phyloP scores from a whole-genome alignment of 2,329 filamentous ascomycete genomes.

The Scedosporium aurantiacum region DNA sequence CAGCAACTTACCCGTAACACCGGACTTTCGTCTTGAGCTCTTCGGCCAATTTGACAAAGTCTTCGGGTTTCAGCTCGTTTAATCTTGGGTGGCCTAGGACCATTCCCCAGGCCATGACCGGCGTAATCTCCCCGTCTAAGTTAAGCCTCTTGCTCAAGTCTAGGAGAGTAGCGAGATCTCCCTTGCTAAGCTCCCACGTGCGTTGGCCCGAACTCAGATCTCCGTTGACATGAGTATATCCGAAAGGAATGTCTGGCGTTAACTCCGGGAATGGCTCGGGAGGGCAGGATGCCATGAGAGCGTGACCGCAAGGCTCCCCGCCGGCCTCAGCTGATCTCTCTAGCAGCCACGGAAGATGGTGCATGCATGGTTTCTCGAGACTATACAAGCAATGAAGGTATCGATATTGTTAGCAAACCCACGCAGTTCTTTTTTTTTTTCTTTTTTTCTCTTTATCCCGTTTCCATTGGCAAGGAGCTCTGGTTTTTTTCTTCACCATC shows the following conservation, averaged over 20 bases:
- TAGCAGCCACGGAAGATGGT: conserved; percentile 73
- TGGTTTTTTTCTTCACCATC: neutral
- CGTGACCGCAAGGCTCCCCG: conserved; percentile 71
- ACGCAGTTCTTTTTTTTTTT: conserved; percentile 12
- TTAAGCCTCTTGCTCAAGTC: conserved; percentile 75
- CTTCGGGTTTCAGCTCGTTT: conserved; percentile 49
- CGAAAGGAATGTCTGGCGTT: conserved; percentile 41
- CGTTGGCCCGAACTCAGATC: conserved; percentile 33
- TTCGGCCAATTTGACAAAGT: conserved; percentile 61
- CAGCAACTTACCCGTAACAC: conserved; percentile 76
- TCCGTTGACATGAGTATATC: conserved; percentile 27
- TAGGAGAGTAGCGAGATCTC: conserved; percentile 68
- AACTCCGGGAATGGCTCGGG: conserved; percentile 49
- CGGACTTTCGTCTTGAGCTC: conserved; percentile 71
- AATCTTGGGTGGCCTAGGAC: conserved; percentile 63
- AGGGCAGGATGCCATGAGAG: conserved; percentile 85
- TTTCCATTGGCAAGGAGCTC: neutral
- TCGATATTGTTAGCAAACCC: conserved; percentile 30
- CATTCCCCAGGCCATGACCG: conserved; percentile 88
- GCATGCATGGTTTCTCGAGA: conserved; percentile 88
- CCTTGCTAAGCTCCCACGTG: conserved; percentile 69
- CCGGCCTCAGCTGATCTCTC: conserved; percentile 48
- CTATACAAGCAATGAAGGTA: conserved; percentile 37
- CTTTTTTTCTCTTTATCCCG: conserved; percentile 1
- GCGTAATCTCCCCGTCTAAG: conserved; percentile 83